These are phyloP conservation scores for Tinospora cordifolia DNA, from an alignment of 164 flowering plant genomes.

Conservation along the genomic window DNA sequence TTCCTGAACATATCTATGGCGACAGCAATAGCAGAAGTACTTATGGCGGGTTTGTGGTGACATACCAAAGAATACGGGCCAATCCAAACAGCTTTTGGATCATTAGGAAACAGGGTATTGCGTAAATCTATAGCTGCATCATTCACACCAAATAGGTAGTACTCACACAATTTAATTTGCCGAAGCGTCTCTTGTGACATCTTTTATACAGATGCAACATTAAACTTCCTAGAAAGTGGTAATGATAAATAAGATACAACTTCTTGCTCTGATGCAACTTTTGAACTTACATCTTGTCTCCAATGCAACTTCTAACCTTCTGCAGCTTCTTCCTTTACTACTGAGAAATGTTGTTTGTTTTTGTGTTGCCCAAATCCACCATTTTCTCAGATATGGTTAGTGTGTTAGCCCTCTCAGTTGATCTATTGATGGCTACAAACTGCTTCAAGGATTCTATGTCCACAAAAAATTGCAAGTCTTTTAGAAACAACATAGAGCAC, in stretches of 20 bases:
- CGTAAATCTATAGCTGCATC: slow-evolving; percentile 47
- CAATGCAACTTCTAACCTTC: slow-evolving; percentile 28
- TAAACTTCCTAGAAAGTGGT: neutral
- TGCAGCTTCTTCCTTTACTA: slow-evolving; percentile 30
- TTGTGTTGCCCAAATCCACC: slow-evolving; percentile 17
- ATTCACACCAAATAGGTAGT: slow-evolving; percentile 32
- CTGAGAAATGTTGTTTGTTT: slow-evolving; percentile 17
- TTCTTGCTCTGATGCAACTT: no score
- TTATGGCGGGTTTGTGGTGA: slow-evolving; percentile 18
- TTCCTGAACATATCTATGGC: slow-evolving; percentile 64
- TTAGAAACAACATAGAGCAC: neutral
- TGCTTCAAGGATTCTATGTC: slow-evolving; percentile 25
- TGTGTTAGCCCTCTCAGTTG: slow-evolving; percentile 26
- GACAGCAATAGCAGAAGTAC: slow-evolving; percentile 34
- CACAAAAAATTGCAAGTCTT: no score
- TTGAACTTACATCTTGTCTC: slow-evolving; percentile 20
- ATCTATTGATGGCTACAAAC: slow-evolving; percentile 23
- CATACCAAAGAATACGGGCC: slow-evolving; percentile 64
- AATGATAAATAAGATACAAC: neutral
- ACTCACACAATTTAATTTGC: slow-evolving; percentile 27
- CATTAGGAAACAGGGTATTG: slow-evolving; percentile 46
- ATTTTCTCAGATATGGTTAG: slow-evolving; percentile 21
- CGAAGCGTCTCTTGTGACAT: slow-evolving; percentile 28
- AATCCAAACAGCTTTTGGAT: slow-evolving; percentile 54
- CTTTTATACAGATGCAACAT: slow-evolving; percentile 24